Percentiles rank a stretch among this genome's conserved stretches.
These are phyloP conservation scores for Limnanthes douglasii DNA, from an alignment of 345 rosid species.

Conservation along the genomic window DNA sequence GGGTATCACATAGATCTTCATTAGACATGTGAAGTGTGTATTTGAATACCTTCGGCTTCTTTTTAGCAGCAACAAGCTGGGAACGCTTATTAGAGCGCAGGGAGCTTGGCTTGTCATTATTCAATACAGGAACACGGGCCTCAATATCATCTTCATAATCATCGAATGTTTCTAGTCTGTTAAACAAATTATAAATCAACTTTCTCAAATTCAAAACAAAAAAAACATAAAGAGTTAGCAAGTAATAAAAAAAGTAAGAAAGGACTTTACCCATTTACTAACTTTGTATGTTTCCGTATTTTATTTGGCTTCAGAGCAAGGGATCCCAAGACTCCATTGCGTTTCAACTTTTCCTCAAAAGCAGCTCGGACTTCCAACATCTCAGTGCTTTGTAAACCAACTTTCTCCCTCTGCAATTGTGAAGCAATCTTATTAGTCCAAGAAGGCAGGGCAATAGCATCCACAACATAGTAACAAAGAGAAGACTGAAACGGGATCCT, in stretches of 20 bases:
- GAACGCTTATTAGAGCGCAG: slow-evolving; percentile 31
- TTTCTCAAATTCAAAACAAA: slow-evolving; percentile 6
- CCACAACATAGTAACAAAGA: no score
- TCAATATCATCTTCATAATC: slow-evolving; percentile 68
- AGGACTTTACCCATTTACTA: slow-evolving; percentile 40
- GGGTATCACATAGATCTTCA: no score
- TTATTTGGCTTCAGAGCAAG: slow-evolving; percentile 28
- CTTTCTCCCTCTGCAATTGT: slow-evolving; percentile 42
- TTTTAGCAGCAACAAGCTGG: slow-evolving; percentile 29
- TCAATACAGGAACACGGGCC: slow-evolving; percentile 16
- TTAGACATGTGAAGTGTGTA: no score
- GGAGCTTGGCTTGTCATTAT: no score
- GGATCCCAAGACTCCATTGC: slow-evolving; percentile 34
- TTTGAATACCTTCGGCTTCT: slow-evolving; percentile 50
- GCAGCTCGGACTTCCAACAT: slow-evolving; percentile 82
- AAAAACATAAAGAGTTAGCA: slow-evolving; percentile 1
- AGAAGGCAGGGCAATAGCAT: no score
- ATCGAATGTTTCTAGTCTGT: slow-evolving; percentile 70
- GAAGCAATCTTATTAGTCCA: neutral
- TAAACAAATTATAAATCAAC: slow-evolving; percentile 7
- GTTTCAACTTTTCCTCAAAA: slow-evolving; percentile 67
- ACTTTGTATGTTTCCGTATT: slow-evolving; percentile 28
- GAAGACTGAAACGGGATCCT: no score
- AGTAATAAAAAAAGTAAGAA: neutral
- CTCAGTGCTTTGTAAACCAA: slow-evolving; percentile 59